These are phyloP conservation scores for Alternaria angustiovoidea DNA, from an alignment of 2,329 filamentous ascomycete genomes.

Conservation along the genomic window DNA sequence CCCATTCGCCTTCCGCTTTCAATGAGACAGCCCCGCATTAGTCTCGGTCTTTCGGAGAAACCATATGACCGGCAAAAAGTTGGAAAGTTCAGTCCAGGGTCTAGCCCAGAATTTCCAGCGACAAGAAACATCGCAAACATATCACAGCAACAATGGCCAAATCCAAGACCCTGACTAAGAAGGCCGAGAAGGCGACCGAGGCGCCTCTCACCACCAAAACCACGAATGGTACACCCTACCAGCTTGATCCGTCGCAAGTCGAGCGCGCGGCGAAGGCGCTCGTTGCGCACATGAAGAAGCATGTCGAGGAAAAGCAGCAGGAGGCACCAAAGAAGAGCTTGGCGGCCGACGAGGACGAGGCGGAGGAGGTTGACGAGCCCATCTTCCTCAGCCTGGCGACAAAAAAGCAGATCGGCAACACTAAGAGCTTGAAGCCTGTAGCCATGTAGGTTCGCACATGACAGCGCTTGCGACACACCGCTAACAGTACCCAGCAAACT, in stretches of 20 bases:
- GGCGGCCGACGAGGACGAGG: constrained; percentile 56
- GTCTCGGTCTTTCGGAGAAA: constrained; percentile 16
- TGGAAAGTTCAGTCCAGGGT: constrained; percentile 21
- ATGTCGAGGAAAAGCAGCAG: constrained; percentile 57
- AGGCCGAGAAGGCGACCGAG: constrained; percentile 37
- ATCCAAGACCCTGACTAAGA: constrained; percentile 39
- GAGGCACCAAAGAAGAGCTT: constrained; percentile 63
- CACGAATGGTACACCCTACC: constrained; percentile 50
- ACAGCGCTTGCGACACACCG: not conserved
- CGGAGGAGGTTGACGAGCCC: constrained; percentile 59
- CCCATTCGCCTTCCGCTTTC: constrained; percentile 14
- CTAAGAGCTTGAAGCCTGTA: constrained; percentile 80
- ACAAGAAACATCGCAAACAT: constrained; percentile 18
- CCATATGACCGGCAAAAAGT: constrained; percentile 27
- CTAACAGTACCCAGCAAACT: constrained; percentile 57
- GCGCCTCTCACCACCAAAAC: constrained; percentile 49
- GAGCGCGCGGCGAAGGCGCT: constrained; percentile 67
- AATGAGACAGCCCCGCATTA: constrained; percentile 25
- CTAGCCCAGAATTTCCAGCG: constrained; percentile 28
- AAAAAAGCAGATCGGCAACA: constrained; percentile 74
- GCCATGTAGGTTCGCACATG: constrained; percentile 66
- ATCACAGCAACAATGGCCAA: constrained; percentile 40
- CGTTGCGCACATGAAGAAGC: constrained; percentile 64
- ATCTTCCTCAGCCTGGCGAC: constrained; percentile 70
- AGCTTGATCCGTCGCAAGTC: constrained; percentile 60